Base-by-base conservation (phyloP, 2,329 filamentous ascomycete species). In the Aureobasidium lini region DNA sequence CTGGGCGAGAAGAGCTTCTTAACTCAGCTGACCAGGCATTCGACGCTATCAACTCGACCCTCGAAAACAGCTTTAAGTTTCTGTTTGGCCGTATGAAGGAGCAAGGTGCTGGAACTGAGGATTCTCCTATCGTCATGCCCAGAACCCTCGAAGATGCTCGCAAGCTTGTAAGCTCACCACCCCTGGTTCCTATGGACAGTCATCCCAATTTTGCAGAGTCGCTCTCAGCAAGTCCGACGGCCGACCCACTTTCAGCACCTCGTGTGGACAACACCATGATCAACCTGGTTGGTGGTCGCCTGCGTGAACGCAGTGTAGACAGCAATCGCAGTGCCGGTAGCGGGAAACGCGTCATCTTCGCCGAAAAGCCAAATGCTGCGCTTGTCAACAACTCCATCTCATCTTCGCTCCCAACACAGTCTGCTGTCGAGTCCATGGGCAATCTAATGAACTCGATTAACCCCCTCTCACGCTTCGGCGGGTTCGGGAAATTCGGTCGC, bases 61-160 rank as follows among this genome's bases (percentile, higher is more conserved):
- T 97, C 4, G 92, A 93, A 61, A 91, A 90, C 68, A 96, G 91
- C 70, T 95, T 96, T 75, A 94, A 91, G 62, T 95, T 97, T 70
- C 77, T 99, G 28, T 84, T 99, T 58, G 93, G 93, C 15, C 89
- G 91, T 65, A 79, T 96, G 18, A 90, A 88, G 62, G 91, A 96
- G 71, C 79, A 85, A 66, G 69, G 73, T 1, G 73, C 74, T 31
- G 72, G 74, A 6, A 73, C 75, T 23, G 36, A 57, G 23, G 72
- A 73, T 46, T 66, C 67, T 6, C 63, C 66, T 6, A 53, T 84
- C 6, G 69, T 79, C 42, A 80, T 95, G 0, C 94, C 94, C 1
- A 93, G 90, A 67, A 99, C 94, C 1, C 78, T 99, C 0, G 94
- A 96, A 66, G 94, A 99, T 68, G 94, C 93, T 15, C 83, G 91